Evolutionary conservation across 2,329 filamentous ascomycete genomes (phyloP), one percentile per base, ranked within the genome.

Genomic region (Fusarium siculi): DNA sequence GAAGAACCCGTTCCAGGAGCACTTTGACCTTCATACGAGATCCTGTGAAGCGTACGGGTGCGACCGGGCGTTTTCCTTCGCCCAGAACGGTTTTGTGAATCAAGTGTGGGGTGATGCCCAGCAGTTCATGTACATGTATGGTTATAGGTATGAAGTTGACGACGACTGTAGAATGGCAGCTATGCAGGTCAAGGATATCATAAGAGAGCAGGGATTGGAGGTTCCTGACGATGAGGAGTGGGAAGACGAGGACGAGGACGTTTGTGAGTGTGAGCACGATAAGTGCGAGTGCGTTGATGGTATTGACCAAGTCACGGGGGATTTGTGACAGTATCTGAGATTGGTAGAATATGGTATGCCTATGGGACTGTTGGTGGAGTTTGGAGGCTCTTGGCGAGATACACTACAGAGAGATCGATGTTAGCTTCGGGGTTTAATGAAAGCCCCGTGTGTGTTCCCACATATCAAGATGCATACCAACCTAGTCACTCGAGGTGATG

Each of bases 251-350:
- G 28, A 28, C 28, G 28, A 18, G 46, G 46, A 18, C 7, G 23
- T 23, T 0, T 50, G 16, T 34, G 47, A 50, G 0, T 50, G 21
- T 36, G 40, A 28, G 34, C 3, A 21, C 4, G 1, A n/a, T 28
- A 9, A 21, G 32, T 19, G 32, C 3, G 34, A 53, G 50, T 36
- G 34, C 14, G 2, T 4, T 12, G 14, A 16, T 37, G 18, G 18
- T 2, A 21, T 15, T 11, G 12, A 21, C 0, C 21, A 21, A 9
- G 9, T 7, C 0, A 9, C 0, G 5, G 6, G 30, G 7, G 8
- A 5, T 0, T 2, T 19, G 4, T 15, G 11, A 10, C 19, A 21
- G 11, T 1, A 52, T 21, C 32, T 15, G 23, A 2, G 7, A 21
- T 37, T 37, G 21, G 2, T 25, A 53, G 14, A 6, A 11, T 6